These are phyloP conservation scores for Cyclotella baltica DNA, from an alignment of 108 stramenopile species.

Conservation along the genomic window DNA sequence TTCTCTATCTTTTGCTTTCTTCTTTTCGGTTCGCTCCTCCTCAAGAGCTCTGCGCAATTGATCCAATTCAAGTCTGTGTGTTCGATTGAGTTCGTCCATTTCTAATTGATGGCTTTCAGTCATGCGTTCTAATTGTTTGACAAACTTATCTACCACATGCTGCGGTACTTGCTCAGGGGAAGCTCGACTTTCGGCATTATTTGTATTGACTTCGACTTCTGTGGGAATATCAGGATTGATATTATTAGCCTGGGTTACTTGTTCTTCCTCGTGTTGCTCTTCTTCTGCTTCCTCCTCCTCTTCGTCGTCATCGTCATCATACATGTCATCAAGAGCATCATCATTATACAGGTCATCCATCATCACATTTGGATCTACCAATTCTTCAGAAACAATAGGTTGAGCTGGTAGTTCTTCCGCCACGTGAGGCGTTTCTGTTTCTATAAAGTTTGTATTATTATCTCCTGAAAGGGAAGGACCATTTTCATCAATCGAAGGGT, in stretches of 20 bases:
- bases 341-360: conserved; percentile 36
- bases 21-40: conserved; percentile 35
- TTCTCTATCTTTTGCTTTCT: conserved; percentile 45
- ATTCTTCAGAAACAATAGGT: neutral
- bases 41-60: conserved; percentile 30
- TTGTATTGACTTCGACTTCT: neutral
- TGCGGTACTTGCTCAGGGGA: conserved; percentile 30
- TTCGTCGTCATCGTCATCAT: conserved; percentile 48
- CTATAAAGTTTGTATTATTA: neutral
- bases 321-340: conserved; percentile 53
- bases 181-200: neutral
- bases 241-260: conserved; percentile 10
- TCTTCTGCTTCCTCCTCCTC: conserved; percentile 40
- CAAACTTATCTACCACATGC: conserved; percentile 68
- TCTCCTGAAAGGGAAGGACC: neutral
- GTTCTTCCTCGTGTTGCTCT: neutral
- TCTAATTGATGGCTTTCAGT: conserved; percentile 78
- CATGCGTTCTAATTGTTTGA: conserved; percentile 80
- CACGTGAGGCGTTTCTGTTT: neutral
- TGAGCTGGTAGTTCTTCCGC: neutral
- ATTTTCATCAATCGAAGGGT: neutral
- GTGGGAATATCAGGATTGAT: neutral
- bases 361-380: conserved; percentile 6
- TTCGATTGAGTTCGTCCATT: conserved; percentile 55
- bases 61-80: conserved; percentile 55